phyloP scores from a whole-genome alignment of 768 basidiomycete species.

The Panus rudis region DNA sequence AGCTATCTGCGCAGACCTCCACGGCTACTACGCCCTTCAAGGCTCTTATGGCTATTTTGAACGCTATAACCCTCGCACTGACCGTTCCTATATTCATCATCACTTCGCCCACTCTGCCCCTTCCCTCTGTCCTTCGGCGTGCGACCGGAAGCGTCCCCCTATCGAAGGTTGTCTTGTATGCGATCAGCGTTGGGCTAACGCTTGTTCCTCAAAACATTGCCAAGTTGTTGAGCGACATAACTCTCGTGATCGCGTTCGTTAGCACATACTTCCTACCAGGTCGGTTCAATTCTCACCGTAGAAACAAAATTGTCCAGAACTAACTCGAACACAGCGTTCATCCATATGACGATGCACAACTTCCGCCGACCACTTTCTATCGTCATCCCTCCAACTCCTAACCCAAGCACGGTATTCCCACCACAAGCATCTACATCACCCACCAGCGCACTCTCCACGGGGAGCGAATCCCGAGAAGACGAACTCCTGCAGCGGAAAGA shows the following conservation, averaged over 20 bases:
- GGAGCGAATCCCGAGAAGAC: conserved; percentile 37
- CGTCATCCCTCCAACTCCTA: conserved; percentile 51
- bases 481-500: conserved; percentile 85
- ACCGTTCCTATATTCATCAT: conserved; percentile 54
- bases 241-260: conserved; percentile 43
- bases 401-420: conserved; percentile 14
- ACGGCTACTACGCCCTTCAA: conserved; percentile 20
- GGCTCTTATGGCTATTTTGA: conserved; percentile 34
- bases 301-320: neutral
- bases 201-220: conserved; percentile 35
- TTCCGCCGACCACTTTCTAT: conserved; percentile 82
- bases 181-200: conserved; percentile 37
- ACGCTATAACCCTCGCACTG: conserved; percentile 46
- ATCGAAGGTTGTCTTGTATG: conserved; percentile 36
- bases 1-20: neutral
- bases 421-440: neutral
- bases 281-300: conserved; percentile 18
- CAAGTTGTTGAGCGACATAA: conserved; percentile 37
- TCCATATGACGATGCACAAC: conserved; percentile 79
- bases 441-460: neutral
- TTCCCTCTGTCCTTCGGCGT: conserved; percentile 37
- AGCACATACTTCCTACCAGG: conserved; percentile 62
- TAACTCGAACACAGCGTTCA: conserved; percentile 37
- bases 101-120: conserved; percentile 45
- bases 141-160: conserved; percentile 36